phyloP scores from a whole-genome alignment of 2,329 filamentous ascomycete genomes.

The Fusarium duplospermum region DNA sequence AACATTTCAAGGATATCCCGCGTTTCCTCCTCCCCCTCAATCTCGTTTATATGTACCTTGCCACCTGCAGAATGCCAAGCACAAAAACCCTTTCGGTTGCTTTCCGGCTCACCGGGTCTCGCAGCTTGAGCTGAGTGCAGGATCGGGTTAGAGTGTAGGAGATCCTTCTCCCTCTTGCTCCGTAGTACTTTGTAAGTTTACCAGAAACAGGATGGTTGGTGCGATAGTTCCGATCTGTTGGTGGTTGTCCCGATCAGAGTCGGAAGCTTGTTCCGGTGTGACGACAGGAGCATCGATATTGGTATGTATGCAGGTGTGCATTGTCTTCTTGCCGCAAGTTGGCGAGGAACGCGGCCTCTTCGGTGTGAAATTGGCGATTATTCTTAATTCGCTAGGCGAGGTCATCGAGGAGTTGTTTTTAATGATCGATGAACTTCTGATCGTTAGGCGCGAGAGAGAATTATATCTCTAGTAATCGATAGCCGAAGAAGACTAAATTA shows the following conservation, averaged over 20 bases:
- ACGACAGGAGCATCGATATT: not conserved
- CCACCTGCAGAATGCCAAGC: not conserved
- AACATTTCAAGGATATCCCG: slow-evolving; percentile 3
- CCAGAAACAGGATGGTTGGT: not conserved
- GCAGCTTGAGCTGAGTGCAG: not conserved
- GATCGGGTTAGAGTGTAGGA: not conserved
- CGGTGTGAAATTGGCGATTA: too few species aligned
- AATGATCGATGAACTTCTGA: too few species aligned
- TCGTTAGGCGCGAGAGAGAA: too few species aligned
- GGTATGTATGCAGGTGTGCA: not conserved
- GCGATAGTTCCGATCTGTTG: not conserved
- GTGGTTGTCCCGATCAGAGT: not conserved
- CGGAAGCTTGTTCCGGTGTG: not conserved
- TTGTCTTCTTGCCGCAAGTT: too few species aligned
- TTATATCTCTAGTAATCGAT: too few species aligned
- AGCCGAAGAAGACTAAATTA: too few species aligned
- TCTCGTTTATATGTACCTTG: not conserved
- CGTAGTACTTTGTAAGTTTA: not conserved
- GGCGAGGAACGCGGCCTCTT: too few species aligned
- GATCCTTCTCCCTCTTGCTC: not conserved
- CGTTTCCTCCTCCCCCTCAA: not conserved
- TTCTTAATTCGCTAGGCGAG: too few species aligned
- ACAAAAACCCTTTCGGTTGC: not conserved
- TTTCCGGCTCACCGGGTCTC: not conserved
- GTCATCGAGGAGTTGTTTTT: too few species aligned